A percentile compares a stretch with the other conserved stretches of the same genome.
Conservation (phyloP, 495 filamentous ascomycete genomes). For the Geopyxis carbonaria region DNA sequence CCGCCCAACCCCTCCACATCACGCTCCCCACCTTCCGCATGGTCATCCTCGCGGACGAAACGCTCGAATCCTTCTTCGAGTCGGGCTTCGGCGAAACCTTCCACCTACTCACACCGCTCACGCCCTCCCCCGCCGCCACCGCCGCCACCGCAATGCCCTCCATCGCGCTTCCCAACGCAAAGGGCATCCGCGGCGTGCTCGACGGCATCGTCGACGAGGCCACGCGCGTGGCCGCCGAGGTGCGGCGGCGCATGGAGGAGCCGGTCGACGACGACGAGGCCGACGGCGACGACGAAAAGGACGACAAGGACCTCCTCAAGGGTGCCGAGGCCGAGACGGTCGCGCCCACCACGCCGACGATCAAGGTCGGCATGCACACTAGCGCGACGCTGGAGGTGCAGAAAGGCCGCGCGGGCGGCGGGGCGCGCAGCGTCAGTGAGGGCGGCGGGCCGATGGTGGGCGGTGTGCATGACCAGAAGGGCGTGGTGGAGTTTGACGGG, state of each 20-base stretch:
- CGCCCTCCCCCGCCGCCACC: conserved; percentile 23
- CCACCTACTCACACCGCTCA: conserved; percentile 33
- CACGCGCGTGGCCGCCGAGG: conserved; percentile 84
- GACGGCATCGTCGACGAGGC: conserved; percentile 96
- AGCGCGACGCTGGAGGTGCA: no score
- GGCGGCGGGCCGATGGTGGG: no score
- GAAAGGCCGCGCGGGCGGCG: no score
- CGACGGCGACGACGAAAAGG: conserved; percentile 57
- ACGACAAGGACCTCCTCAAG: conserved; percentile 47
- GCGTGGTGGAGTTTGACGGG: no score
- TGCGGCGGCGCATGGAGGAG: conserved; percentile 81
- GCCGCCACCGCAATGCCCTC: conserved; percentile 26
- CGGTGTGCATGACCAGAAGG: no score
- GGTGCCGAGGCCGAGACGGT: conserved; percentile 51
- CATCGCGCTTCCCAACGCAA: conserved; percentile 37
- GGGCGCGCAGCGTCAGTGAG: no score
- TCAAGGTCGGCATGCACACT: no score
- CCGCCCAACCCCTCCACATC: conserved; percentile 80
- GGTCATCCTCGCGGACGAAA: conserved; percentile 90
- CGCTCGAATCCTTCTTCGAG: conserved; percentile 93
- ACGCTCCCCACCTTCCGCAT: conserved; percentile 97
- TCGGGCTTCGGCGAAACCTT: conserved; percentile 58
- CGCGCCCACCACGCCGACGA: no score
- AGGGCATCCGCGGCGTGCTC: conserved; percentile 75
- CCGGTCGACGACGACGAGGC: conserved; percentile 64